Evolutionary conservation across 176 grass and related monocot species (phyloP), one percentile per base, ranked within the genome.

Genomic region (Carex pumila): DNA sequence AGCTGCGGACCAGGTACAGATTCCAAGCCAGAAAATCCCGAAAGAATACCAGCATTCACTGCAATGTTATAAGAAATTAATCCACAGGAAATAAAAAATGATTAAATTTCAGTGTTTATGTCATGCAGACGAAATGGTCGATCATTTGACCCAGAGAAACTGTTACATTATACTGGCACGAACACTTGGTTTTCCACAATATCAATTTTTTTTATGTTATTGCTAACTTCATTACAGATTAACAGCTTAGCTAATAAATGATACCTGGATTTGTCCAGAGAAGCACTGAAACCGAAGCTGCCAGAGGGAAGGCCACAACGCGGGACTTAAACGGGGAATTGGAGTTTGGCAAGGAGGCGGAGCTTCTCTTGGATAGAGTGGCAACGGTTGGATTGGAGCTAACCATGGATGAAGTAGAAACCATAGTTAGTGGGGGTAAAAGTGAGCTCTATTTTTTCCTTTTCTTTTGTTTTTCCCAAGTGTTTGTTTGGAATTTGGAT

Each of bases 1-100:
- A 98, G 17, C 18, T 89, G 82, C 5, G 92, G 95, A 0, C 89
- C 93, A 17, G 96, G 96, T 32, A 87, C 62, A 29, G 96, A 88
- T 84, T 98, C 92, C 87, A 98, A 29, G 30, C 95, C 96, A 18
- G 87, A 83, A 66, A 87, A 95, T 3, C 95, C 96, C 45, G 96
- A 98, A 84, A 98, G 81, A 75, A 98, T 92, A 71, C 96, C 95
- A 69, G 96, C 96, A 88, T 85, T 88, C 82, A 89, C 96, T 98
- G 89, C 91, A 93, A 84, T 21, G 17, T 6, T 45, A 82, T 19
- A 61, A 82, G 1, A 56, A 22, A 49, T 25, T 3, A 65, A 65
- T 45, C 49, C 19, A 39, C 14, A 65, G 12, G 4, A 2, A 61
- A 52, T 25, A 50, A 12, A 3, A 45, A 12, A 13, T 81, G 6